Evolutionary conservation across 169 alveolate species (phyloP).

Genomic region (Plasmodium reichenowi): DNA sequence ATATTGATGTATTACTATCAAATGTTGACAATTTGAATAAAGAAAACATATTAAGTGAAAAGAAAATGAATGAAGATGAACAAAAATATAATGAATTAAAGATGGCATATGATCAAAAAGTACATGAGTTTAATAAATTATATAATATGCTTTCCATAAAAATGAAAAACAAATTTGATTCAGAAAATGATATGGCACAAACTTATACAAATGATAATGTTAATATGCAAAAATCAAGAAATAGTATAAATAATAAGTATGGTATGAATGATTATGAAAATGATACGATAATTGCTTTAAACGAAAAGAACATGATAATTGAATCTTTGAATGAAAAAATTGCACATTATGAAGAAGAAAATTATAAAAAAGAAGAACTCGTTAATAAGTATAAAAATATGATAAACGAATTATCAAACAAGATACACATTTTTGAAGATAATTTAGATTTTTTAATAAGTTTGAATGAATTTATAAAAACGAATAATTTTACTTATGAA

Average conservation of each 20-base stretch:
- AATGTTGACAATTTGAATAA: conserved; percentile 53
- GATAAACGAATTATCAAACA: conserved; percentile 26
- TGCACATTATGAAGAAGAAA: conserved; percentile 27
- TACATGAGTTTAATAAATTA: conserved; percentile 26
- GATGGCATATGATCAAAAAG: conserved; percentile 25
- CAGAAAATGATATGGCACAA: conserved; percentile 1
- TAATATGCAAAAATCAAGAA: neutral
- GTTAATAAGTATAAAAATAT: conserved; percentile 35
- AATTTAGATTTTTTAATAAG: conserved; percentile 38
- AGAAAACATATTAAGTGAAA: conserved; percentile 23
- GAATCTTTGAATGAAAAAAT: conserved; percentile 28
- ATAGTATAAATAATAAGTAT: neutral
- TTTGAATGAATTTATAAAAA: conserved; percentile 41
- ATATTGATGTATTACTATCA: conserved; percentile 41
- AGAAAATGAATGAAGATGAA: conserved; percentile 4
- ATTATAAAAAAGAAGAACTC: conserved; percentile 31
- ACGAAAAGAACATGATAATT: conserved; percentile 38
- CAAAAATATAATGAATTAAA: conserved; percentile 47
- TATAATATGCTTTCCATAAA: conserved; percentile 7
- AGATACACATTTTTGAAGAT: conserved; percentile 61
- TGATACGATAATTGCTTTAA: neutral
- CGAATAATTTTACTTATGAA: conserved; percentile 39
- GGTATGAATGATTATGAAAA: neutral
- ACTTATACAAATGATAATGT: neutral
- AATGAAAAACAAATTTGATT: conserved; percentile 38